phyloP scores from a whole-genome alignment of 345 rosid species.

The Populus euphratica region DNA sequence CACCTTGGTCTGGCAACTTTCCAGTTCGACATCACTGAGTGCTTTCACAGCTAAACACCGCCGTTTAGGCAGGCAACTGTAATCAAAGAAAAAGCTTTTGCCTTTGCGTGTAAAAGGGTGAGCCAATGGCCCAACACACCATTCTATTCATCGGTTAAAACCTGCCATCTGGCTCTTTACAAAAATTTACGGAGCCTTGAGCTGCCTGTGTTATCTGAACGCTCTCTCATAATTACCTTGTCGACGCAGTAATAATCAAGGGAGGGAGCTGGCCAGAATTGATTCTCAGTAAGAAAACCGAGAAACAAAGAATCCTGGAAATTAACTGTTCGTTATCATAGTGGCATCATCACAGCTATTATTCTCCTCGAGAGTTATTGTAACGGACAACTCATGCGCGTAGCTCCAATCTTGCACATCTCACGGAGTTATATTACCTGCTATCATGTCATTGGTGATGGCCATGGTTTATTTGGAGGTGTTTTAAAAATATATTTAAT shows the following conservation, averaged over 20 bases:
- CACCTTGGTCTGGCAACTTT: not conserved
- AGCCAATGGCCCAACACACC: not conserved
- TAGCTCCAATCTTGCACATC: not conserved
- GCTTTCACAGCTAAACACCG: not conserved
- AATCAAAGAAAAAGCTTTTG: not conserved
- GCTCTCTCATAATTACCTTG: not conserved
- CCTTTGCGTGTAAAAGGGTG: not conserved
- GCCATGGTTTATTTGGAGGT: not conserved
- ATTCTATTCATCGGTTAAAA: conserved; percentile 3
- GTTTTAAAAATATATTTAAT: too few species aligned
- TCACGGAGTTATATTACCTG: not conserved
- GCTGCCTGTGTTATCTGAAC: not conserved
- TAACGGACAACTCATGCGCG: not conserved
- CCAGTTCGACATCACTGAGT: not conserved
- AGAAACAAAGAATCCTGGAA: not conserved
- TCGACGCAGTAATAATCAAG: not conserved
- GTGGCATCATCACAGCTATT: not conserved
- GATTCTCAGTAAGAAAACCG: not conserved
- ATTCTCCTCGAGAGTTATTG: not conserved
- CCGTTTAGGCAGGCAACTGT: not conserved
- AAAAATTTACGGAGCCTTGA: not conserved
- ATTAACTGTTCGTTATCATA: not conserved
- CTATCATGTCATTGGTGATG: not conserved
- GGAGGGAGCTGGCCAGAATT: not conserved
- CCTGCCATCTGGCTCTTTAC: not conserved